Conservation (phyloP, 768 basidiomycete genomes). For the Leucosporidium yakuticum region DNA sequence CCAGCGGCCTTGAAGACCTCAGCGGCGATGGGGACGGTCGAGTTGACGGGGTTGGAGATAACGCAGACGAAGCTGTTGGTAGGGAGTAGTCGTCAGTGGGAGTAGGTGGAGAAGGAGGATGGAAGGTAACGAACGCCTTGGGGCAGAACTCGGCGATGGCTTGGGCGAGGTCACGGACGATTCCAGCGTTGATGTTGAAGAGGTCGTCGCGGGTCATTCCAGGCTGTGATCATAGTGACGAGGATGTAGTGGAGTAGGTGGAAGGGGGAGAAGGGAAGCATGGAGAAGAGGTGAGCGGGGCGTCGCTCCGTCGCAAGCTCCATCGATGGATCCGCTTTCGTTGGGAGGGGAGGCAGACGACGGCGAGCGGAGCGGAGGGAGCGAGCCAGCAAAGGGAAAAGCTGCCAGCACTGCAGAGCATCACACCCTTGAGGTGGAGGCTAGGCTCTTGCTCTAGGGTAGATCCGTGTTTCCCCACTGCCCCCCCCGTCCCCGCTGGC, state of each 20-base stretch:
- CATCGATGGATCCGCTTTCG: conserved; percentile 48
- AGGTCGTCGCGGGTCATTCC: conserved; percentile 62
- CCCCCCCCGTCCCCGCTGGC: not conserved
- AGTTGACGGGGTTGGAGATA: conserved; percentile 93
- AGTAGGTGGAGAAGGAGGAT: conserved; percentile 87
- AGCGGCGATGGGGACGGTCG: conserved; percentile 93
- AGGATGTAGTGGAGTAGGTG: not conserved
- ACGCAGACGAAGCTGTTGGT: conserved; percentile 56
- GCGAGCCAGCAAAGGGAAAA: no score
- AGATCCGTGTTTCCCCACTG: not conserved
- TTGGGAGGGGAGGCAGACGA: not conserved
- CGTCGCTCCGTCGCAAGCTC: no score
- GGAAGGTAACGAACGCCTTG: conserved; percentile 56
- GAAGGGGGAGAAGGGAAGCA: conserved; percentile 20
- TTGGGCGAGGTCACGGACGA: conserved; percentile 89
- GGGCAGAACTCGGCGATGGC: conserved; percentile 80
- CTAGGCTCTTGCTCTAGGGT: no score
- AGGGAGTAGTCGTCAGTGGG: conserved; percentile 81
- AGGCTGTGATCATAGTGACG: conserved; percentile 41
- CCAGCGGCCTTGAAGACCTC: conserved; percentile 84
- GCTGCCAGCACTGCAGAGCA: no score
- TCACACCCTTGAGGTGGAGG: no score
- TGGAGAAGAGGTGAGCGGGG: conserved; percentile 1
- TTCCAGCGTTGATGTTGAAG: conserved; percentile 95
- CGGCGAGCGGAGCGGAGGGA: not conserved